These are phyloP conservation scores for Collybiopsis luxurians DNA, from an alignment of 768 basidiomycete species.

Conservation along the genomic window DNA sequence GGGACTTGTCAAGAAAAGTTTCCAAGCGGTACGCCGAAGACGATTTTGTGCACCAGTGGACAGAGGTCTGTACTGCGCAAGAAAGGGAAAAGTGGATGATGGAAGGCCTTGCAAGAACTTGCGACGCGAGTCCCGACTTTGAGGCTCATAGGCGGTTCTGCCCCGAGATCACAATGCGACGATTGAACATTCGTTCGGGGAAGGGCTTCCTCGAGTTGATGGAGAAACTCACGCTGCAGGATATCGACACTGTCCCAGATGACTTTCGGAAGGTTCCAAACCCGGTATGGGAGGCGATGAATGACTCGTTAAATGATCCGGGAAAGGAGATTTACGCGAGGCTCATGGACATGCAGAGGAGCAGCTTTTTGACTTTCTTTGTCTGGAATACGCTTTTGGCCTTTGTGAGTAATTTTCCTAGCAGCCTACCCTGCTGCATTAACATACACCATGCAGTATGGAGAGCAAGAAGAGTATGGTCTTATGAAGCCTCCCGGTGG, in stretches of 20 bases:
- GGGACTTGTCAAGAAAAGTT: conserved; percentile 13
- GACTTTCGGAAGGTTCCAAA: conserved; percentile 12
- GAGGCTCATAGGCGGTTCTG: conserved; percentile 3
- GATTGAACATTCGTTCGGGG: conserved; percentile 12
- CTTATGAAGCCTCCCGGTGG: conserved; percentile 4
- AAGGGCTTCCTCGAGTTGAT: conserved; percentile 14
- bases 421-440: too few species aligned
- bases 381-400: conserved; percentile 17
- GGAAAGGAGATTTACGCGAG: not conserved
- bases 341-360: not conserved
- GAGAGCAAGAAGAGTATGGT: conserved; percentile 13
- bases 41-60: conserved; percentile 16
- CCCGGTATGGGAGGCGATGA: conserved; percentile 11
- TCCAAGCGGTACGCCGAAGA: conserved; percentile 12
- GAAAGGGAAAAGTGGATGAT: conserved; percentile 17
- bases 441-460: conserved; percentile 12
- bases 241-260: conserved; percentile 10
- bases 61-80: conserved; percentile 6
- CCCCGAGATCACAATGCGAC: conserved; percentile 15
- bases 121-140: conserved; percentile 15
- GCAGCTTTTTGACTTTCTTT: conserved; percentile 13
- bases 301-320: not conserved
- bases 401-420: conserved; percentile 12
- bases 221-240: conserved; percentile 7
- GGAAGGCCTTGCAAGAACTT: conserved; percentile 15